Evolutionary conservation across 2,329 filamentous ascomycete genomes (phyloP), one percentile per base, ranked within the genome.

Genomic region (Sphaerulina populicola): DNA sequence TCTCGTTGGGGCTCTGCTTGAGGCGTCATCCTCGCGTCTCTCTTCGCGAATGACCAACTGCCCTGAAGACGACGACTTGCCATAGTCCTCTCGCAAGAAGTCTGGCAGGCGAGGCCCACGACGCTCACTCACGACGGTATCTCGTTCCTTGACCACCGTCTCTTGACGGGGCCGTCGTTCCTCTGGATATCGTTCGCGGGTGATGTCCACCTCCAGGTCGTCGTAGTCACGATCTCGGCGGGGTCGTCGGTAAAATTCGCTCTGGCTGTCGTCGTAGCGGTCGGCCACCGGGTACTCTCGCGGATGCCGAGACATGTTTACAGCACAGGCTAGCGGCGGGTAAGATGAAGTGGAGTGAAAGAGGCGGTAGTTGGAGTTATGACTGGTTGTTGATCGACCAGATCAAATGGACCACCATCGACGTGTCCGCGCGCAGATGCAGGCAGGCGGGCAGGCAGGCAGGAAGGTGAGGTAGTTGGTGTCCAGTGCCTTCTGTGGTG

Each of bases 71-170:
- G 49, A 52, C 44, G 67, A 67, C 49, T 71, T 66, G 55, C 71
- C 73, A 61, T 75, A 75, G 60, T 75, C 73, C 51, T 76, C 74
- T 41, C 72, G 68, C 51, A 77, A 65, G 61, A 76, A 76, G 58
- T 76, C 73, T 46, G 74, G 74, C 49, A 68, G 65, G 43, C 71
- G 69, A 44, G 71, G 69, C 27, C 68, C 68, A 9, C 72, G 65
- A 18, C 65, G 63, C 36, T 64, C 61, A 47, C 57, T 60, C 14
- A 66, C 53, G 18, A 66, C 63, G 4, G 64, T 63, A 35, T 64
- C 64, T 42, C 64, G 57, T 61, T 64, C 63, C 52, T 63, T 62
- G 49, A 65, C 58, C 14, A 59, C 27, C 9, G 62, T 60, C 50
- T 62, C 61, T 2, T 47, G 54, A 23, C 56, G 56, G 29, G 39